A percentile compares a stretch with the other conserved stretches of the same genome.
Evolutionary conservation across 139 green algal species (phyloP).

Genomic region (Marvania coccoides): DNA sequence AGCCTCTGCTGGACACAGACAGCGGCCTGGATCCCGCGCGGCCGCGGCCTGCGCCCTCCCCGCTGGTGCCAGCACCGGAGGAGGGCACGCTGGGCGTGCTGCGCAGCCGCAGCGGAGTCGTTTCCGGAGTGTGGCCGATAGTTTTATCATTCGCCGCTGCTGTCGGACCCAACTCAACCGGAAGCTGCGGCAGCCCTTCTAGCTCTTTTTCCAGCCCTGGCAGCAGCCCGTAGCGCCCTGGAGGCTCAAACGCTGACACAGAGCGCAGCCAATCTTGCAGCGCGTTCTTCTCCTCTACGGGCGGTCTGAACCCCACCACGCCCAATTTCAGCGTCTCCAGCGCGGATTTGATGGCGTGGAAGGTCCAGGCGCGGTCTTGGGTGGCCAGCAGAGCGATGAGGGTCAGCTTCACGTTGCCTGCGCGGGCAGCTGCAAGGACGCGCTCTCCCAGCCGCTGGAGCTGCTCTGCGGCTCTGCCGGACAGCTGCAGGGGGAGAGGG

Average conservation of each 20-base stretch:
- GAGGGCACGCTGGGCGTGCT: neutral
- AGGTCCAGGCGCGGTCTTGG: neutral
- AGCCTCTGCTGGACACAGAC: slow-evolving; percentile 4
- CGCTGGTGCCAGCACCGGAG: neutral
- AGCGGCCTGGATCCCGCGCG: neutral
- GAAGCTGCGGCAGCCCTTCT: neutral
- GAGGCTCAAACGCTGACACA: slow-evolving; percentile 4
- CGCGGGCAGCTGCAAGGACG: too few relatives aligned
- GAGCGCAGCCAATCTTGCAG: neutral
- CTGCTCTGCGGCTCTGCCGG: too few relatives aligned
- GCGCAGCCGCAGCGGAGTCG: neutral
- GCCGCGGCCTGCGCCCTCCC: too few relatives aligned
- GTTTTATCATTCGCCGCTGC: too few relatives aligned
- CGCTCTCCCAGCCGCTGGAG: too few relatives aligned
- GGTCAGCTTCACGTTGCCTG: neutral
- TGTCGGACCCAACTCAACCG: too few relatives aligned
- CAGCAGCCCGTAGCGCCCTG: slow-evolving; percentile 6
- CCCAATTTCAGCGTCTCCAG: neutral
- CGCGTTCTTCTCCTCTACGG: neutral
- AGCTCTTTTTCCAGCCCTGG: slow-evolving; percentile 4
- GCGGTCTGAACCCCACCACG: neutral
- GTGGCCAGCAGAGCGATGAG: neutral
- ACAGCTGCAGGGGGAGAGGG: too few relatives aligned
- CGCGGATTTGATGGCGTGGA: neutral
- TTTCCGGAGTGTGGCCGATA: too few relatives aligned